A percentile compares a stretch with the other conserved stretches of the same genome.
These are phyloP conservation scores for Yarrowia galli DNA, from an alignment of 1,139 yeast species.

Conservation along the genomic window DNA sequence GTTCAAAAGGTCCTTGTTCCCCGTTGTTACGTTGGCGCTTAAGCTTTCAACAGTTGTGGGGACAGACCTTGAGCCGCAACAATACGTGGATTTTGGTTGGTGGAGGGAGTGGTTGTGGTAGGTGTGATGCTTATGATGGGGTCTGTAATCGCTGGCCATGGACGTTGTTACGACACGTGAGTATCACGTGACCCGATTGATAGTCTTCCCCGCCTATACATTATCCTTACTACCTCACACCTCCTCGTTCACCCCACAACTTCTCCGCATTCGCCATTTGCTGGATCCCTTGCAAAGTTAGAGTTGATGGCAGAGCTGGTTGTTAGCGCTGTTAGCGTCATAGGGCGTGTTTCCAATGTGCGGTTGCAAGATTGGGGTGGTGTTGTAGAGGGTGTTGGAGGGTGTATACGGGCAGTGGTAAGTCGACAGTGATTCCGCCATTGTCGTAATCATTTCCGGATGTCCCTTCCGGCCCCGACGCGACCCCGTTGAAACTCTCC, in stretches of 20 bases:
- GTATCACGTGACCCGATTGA: not conserved
- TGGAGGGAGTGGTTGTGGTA: too few relatives aligned
- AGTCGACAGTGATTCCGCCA: too few relatives aligned
- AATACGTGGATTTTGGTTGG: slow-evolving; percentile 2
- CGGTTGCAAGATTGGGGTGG: too few relatives aligned
- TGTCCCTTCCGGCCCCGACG: too few relatives aligned
- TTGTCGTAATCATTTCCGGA: too few relatives aligned
- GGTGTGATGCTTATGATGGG: not conserved
- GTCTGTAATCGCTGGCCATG: not conserved
- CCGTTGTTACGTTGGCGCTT: slow-evolving; percentile 26
- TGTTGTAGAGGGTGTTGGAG: too few relatives aligned
- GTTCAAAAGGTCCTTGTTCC: slow-evolving; percentile 5
- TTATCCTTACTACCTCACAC: too few relatives aligned
- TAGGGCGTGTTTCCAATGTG: not conserved
- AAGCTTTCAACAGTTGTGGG: slow-evolving; percentile 29
- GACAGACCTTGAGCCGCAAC: slow-evolving; percentile 19
- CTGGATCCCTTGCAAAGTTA: slow-evolving; percentile 2
- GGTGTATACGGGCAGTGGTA: too few relatives aligned
- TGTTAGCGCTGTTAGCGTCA: slow-evolving; percentile 3
- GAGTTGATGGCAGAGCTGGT: slow-evolving; percentile 16
- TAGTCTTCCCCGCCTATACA: too few relatives aligned
- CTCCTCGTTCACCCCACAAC: not conserved
- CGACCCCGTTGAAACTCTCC: too few relatives aligned
- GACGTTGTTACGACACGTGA: not conserved
- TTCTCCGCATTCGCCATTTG: slow-evolving; percentile 20